phyloP scores from a whole-genome alignment of 2,329 filamentous ascomycete species.

The Emergomyces orientalis region DNA sequence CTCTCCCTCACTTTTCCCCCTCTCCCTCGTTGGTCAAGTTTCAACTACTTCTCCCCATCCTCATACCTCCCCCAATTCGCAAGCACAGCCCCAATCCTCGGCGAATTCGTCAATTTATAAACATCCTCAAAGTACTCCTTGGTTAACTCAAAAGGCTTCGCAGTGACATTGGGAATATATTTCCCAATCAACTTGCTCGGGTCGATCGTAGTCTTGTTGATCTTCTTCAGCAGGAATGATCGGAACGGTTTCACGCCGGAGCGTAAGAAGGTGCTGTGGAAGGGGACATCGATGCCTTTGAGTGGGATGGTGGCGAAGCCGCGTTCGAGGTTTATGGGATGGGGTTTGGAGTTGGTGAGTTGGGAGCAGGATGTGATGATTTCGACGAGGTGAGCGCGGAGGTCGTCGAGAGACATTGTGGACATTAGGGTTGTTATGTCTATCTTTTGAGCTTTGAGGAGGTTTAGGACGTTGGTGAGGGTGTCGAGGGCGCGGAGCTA shows the following conservation, averaged over 20 bases:
- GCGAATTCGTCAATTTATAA: conserved; percentile 79
- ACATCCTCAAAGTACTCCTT: conserved; percentile 99
- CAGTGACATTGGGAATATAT: conserved; percentile 98
- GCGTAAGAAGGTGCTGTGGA: conserved; percentile 97
- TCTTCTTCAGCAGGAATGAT: conserved; percentile 98
- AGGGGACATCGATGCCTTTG: conserved; percentile 94
- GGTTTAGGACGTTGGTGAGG: conserved; percentile 76
- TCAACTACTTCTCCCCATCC: conserved; percentile 19
- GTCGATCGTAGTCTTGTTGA: conserved; percentile 98
- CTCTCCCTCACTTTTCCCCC: background rate
- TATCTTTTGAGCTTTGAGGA: conserved; percentile 91
- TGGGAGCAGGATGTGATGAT: conserved; percentile 86
- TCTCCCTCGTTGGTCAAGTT: background rate
- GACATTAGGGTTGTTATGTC: conserved; percentile 91
- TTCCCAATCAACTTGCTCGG: conserved; percentile 94
- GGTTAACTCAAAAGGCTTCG: conserved; percentile 85
- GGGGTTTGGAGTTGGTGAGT: conserved; percentile 79
- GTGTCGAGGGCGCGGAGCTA: conserved; percentile 54
- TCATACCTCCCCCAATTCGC: conserved; percentile 77
- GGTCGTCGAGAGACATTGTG: conserved; percentile 75
- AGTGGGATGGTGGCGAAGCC: conserved; percentile 96
- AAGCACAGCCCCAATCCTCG: conserved; percentile 48
- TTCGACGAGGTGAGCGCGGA: conserved; percentile 78
- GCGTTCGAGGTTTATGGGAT: conserved; percentile 79
- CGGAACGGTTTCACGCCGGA: conserved; percentile 99